A percentile compares a stretch with the other conserved stretches of the same genome.
These are phyloP conservation scores for Bauhinia variegata DNA, from an alignment of 306 rosid genomes.

Conservation along the genomic window DNA sequence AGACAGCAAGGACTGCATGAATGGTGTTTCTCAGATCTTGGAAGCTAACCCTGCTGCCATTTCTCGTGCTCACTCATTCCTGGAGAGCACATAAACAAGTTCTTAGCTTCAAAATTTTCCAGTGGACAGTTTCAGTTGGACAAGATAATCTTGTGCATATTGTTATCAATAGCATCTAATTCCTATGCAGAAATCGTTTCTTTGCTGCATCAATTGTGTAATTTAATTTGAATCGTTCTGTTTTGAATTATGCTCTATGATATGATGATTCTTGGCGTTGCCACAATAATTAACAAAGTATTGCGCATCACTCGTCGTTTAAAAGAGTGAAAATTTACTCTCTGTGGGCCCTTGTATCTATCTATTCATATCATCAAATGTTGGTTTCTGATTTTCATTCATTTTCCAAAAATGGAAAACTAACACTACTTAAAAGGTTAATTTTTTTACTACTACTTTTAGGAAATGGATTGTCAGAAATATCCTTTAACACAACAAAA, in stretches of 20 bases:
- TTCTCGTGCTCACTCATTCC: slow-evolving; percentile 42
- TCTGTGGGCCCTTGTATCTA: too few relatives aligned
- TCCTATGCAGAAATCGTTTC: slow-evolving; percentile 32
- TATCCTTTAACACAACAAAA: too few relatives aligned
- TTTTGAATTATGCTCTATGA: slow-evolving; percentile 22
- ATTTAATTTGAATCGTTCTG: slow-evolving; percentile 28
- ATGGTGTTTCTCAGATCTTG: slow-evolving; percentile 47
- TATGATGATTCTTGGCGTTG: slow-evolving; percentile 24
- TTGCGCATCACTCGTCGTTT: slow-evolving; percentile 18
- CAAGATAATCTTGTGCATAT: slow-evolving; percentile 32
- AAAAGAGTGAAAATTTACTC: too few relatives aligned
- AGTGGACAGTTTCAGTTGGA: slow-evolving; percentile 29
- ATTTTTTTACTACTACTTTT: too few relatives aligned
- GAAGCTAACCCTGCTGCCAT: slow-evolving; percentile 49
- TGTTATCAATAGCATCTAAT: slow-evolving; percentile 30
- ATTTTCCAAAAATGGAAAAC: too few relatives aligned
- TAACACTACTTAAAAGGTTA: too few relatives aligned
- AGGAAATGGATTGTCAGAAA: too few relatives aligned
- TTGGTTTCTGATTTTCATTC: too few relatives aligned
- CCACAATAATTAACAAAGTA: slow-evolving; percentile 16
- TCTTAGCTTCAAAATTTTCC: slow-evolving; percentile 30
- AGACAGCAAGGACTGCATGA: slow-evolving; percentile 39
- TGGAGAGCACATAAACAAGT: slow-evolving; percentile 37
- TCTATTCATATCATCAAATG: too few relatives aligned
- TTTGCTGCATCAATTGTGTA: slow-evolving; percentile 25